Base-by-base conservation (phyloP, 768 basidiomycete species). In the Tricholomella constricta region DNA sequence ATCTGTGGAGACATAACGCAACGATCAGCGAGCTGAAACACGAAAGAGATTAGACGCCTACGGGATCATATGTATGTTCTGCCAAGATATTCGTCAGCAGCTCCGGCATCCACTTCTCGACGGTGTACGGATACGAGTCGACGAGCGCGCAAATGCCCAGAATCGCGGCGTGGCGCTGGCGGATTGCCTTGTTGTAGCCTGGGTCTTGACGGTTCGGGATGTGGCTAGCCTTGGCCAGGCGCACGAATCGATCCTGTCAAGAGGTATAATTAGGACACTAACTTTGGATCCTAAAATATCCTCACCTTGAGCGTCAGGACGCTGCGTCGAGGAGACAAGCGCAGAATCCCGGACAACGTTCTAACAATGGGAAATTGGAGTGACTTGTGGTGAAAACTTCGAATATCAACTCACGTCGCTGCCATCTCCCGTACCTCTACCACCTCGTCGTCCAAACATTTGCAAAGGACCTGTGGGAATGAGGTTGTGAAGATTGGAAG, bases 101-200 rank as follows among this genome's bases (percentile, higher is more conserved):
- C 42, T 86, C 84, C 0, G 94, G 91, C 82, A 96, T 86, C 89
- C 94, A 98, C 57, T 86, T 84, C 63, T 96, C 96, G 12, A 98
- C 88, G 2, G 94, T 94, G 71, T 97, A 97, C 0, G 96, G 96
- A 67, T 90, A 96, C 52, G 94, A 95, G 62, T 95, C 91, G 29
- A 98, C 84, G 27, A 98, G 75, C 5, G 96, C 92, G 58, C 91
- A 92, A 38, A 95, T 85, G n/a, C 96, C 96, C 43, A 98, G 78
- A 52, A 98, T 89, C 2, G 94, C 94, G 22, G 91, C 90, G 68
- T 97, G 94, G 20, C 91, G 81, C 64, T 88, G 83, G 23, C 91
- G 83, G 12, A 95, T 73, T 6, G 87, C 82, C 41, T 76, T 74
- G 53, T 81, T 85, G 68, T 94, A 95, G 60, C 76, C 57, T 48